These are phyloP conservation scores for Pythium rhizo-oryzae DNA, from an alignment of 352 stramenopile genomes.

Conservation along the genomic window DNA sequence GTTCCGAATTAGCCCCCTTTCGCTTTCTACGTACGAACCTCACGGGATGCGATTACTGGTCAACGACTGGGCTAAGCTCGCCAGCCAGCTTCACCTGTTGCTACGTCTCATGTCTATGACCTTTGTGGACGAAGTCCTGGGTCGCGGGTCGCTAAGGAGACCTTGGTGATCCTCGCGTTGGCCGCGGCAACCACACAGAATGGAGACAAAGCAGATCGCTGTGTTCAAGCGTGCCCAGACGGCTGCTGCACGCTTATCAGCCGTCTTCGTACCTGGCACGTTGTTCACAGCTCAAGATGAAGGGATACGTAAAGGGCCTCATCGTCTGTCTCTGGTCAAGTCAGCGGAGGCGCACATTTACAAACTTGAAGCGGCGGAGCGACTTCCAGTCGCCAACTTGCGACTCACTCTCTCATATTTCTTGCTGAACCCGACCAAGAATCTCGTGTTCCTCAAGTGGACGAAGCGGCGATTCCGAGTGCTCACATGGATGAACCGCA, in stretches of 20 bases:
- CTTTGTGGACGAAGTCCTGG: not conserved
- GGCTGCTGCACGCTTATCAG: not conserved
- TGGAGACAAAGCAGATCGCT: not conserved
- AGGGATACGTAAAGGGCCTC: not conserved
- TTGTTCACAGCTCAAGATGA: not conserved
- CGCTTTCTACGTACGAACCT: no score
- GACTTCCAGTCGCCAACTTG: constrained; percentile 25
- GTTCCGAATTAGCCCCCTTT: no score
- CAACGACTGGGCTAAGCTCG: no score
- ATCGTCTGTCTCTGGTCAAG: not conserved
- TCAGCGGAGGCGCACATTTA: constrained; percentile 12
- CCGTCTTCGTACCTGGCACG: not conserved
- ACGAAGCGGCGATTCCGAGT: constrained; percentile 20
- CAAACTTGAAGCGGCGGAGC: constrained; percentile 25
- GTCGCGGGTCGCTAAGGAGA: no score
- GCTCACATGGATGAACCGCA: constrained; percentile 12
- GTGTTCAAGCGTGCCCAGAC: constrained; percentile 5
- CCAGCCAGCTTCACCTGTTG: not conserved
- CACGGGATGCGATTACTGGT: no score
- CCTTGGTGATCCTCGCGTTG: no score
- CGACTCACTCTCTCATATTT: constrained; percentile 23
- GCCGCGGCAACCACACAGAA: not conserved
- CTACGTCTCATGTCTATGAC: not conserved
- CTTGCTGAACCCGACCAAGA: constrained; percentile 3
- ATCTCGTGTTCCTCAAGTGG: constrained; percentile 25